Evolutionary conservation across 352 stramenopile genomes (phyloP).

Genomic region (Pythium oligandrum): DNA sequence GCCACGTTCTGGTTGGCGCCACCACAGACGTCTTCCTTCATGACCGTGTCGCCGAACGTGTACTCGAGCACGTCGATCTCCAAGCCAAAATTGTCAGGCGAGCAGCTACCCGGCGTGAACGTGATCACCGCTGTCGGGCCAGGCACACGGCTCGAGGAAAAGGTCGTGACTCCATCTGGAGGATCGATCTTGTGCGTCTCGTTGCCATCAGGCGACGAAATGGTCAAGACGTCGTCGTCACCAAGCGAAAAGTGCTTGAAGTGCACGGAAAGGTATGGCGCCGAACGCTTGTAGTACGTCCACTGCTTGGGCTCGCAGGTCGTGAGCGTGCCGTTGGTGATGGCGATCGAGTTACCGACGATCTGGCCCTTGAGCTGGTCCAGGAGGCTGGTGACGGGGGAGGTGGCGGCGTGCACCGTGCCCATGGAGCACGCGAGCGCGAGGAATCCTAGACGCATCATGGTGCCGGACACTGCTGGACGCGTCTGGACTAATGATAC

Average conservation of each 20-base stretch:
- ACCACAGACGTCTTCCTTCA: conserved; percentile 27
- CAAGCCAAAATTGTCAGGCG: conserved; percentile 20
- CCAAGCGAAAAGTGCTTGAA: conserved; percentile 25
- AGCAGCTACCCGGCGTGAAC: conserved; percentile 15
- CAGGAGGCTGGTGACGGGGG: no score
- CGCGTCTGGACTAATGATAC: no score
- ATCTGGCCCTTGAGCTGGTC: conserved; percentile 12
- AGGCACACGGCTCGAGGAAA: conserved; percentile 12
- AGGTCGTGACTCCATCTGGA: conserved; percentile 4
- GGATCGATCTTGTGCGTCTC: conserved; percentile 10
- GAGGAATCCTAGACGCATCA: no score
- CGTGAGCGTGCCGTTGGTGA: conserved; percentile 30
- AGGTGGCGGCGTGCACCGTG: no score
- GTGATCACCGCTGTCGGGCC: conserved; percentile 14
- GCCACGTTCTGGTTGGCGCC: conserved; percentile 23
- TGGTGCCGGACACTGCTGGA: no score
- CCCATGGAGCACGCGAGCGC: no score
- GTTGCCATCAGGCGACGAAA: conserved; percentile 11
- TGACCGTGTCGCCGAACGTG: conserved; percentile 19
- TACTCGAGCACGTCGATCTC: conserved; percentile 27
- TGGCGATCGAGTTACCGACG: conserved; percentile 25
- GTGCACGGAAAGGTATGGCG: conserved; percentile 27
- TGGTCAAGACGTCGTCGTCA: conserved; percentile 21
- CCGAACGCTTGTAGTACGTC: conserved; percentile 17
- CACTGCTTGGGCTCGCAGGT: conserved; percentile 16